Evolutionary conservation across 2,329 filamentous ascomycete genomes (phyloP).

Genomic region (Tolypocladium cylindrosporum): DNA sequence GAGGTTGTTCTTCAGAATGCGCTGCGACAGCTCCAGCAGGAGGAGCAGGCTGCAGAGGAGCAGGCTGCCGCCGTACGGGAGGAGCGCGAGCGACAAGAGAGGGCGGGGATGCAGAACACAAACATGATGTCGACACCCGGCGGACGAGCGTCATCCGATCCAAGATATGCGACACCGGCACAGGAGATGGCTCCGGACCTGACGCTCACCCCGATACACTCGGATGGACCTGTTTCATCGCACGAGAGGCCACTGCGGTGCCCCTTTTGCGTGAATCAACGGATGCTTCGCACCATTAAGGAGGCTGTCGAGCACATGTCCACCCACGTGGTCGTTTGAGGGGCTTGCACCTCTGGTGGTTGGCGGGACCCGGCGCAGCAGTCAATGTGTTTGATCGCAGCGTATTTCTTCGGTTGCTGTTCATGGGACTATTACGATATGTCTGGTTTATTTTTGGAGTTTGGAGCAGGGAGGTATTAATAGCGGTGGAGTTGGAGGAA

Average conservation of each 20-base stretch:
- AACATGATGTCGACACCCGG: conserved; percentile 22
- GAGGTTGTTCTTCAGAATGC: conserved; percentile 51
- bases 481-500: not conserved
- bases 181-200: conserved; percentile 31
- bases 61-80: conserved; percentile 44
- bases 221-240: conserved; percentile 33
- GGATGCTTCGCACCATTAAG: conserved; percentile 50
- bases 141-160: conserved; percentile 17
- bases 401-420: not conserved
- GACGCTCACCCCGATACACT: conserved; percentile 45
- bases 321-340: conserved; percentile 47
- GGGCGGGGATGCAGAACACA: conserved; percentile 18
- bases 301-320: conserved; percentile 54
- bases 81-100: conserved; percentile 39
- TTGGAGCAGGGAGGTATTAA: not conserved
- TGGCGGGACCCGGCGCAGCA: not conserved
- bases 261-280: conserved; percentile 51
- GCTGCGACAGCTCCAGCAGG: conserved; percentile 46
- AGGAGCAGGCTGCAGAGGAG: conserved; percentile 49
- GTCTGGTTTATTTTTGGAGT: not conserved
- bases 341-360: too few species aligned
- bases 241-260: conserved; percentile 43
- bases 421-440: not conserved
- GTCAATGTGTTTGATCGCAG: not conserved
- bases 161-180: conserved; percentile 22